phyloP scores from a whole-genome alignment of 441 rosid species.

The Pelargonium fulgidum region DNA sequence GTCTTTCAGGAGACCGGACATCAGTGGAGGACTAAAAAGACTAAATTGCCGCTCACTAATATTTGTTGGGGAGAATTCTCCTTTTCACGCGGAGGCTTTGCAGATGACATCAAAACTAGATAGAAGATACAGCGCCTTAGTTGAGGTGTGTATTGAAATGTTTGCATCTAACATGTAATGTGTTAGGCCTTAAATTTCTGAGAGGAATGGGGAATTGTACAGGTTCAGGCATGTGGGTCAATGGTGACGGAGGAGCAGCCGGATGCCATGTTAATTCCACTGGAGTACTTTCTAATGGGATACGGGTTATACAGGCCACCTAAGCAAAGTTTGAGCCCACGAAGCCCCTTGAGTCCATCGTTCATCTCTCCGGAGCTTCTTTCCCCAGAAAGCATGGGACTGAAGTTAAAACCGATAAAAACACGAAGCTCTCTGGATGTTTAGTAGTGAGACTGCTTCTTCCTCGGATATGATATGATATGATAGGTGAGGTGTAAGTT shows the following conservation, averaged over 20 bases:
- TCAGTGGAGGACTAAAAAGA: conserved; percentile 61
- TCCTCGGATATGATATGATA: background rate
- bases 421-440: conserved; percentile 45
- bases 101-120: conserved; percentile 59
- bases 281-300: conserved; percentile 85
- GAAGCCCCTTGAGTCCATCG: conserved; percentile 78
- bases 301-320: conserved; percentile 66
- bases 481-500: conserved; percentile 1
- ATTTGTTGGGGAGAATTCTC: conserved; percentile 70
- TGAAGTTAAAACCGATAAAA: conserved; percentile 89
- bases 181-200: background rate
- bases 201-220: conserved; percentile 11
- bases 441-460: conserved; percentile 5
- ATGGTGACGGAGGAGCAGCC: conserved; percentile 98
- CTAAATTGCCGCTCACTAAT: conserved; percentile 73
- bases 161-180: background rate
- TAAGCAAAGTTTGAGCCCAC: conserved; percentile 60
- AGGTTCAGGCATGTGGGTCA: conserved; percentile 97
- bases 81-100: conserved; percentile 66
- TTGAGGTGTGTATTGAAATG: conserved; percentile 49
- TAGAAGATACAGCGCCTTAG: conserved; percentile 61
- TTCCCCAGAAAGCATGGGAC: conserved; percentile 96
- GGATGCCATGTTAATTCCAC: conserved; percentile 85
- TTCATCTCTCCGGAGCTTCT: conserved; percentile 89
- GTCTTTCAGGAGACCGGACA: conserved; percentile 68